Conservation (phyloP, 257 asterid species). For the Nicotiana obtusifolia region DNA sequence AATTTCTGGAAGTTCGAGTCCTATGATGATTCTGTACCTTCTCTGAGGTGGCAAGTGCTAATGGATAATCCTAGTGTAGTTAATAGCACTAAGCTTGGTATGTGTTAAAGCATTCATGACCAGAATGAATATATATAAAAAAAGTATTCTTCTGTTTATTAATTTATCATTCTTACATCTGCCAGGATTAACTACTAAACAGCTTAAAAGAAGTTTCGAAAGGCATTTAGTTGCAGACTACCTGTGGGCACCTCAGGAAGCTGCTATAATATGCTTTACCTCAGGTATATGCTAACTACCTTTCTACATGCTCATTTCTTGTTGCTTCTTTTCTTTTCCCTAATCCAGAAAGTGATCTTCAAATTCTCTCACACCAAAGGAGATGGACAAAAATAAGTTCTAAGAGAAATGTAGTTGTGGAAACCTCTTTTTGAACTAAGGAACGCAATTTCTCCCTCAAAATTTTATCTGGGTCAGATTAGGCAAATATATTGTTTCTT, state of each 20-base stretch:
- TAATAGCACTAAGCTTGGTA: conserved; percentile 30
- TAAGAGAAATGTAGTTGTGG: neutral
- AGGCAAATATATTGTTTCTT: neutral
- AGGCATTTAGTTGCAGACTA: conserved; percentile 31
- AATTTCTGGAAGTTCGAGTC: conserved; percentile 68
- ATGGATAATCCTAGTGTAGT: conserved; percentile 28
- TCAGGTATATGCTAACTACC: conserved; percentile 37
- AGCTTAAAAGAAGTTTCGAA: conserved; percentile 26
- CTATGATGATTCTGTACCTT: conserved; percentile 36
- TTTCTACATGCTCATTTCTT: neutral
- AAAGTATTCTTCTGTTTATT: neutral
- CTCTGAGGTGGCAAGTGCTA: conserved; percentile 59
- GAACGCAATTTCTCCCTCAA: neutral
- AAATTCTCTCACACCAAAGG: neutral
- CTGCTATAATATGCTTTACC: conserved; percentile 74
- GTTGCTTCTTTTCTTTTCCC: neutral
- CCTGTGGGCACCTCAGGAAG: conserved; percentile 64
- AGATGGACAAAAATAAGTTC: neutral
- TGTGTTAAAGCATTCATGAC: neutral
- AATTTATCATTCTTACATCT: neutral
- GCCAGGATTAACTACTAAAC: conserved; percentile 52
- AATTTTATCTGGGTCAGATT: neutral
- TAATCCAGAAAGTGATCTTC: neutral
- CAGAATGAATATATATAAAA: neutral
- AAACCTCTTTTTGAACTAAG: neutral